Evolutionary conservation across 2,329 filamentous ascomycete species (phyloP).

Genomic region (Leptosphaerulina australis): DNA sequence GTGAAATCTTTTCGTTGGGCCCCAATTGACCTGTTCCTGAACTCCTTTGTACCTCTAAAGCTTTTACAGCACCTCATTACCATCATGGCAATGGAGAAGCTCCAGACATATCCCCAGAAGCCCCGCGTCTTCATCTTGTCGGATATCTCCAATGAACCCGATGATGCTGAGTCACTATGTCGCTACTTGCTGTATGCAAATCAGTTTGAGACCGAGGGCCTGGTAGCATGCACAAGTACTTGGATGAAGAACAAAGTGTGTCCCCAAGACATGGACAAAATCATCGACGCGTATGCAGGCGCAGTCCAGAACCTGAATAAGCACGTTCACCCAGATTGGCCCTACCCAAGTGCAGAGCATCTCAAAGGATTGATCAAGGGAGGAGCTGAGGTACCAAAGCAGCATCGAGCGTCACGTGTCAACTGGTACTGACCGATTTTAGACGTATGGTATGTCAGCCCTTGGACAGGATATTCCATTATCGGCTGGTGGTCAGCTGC

Average conservation of each 20-base stretch:
- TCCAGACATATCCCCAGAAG: constrained; percentile 41
- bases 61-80: too few species aligned
- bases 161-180: constrained; percentile 48
- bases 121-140: constrained; percentile 50
- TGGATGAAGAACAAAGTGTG: constrained; percentile 49
- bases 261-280: constrained; percentile 46
- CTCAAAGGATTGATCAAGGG: constrained; percentile 35
- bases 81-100: constrained; percentile 34
- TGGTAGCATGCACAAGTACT: constrained; percentile 50
- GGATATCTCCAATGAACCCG: constrained; percentile 50
- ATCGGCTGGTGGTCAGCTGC: constrained; percentile 54
- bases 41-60: too few species aligned
- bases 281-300: constrained; percentile 43
- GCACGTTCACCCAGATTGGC: constrained; percentile 49
- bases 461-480: constrained; percentile 41
- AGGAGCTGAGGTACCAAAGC: constrained; percentile 38
- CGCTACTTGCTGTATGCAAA: constrained; percentile 49
- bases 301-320: constrained; percentile 57
- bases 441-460: constrained; percentile 50
- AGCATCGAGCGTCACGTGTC: background rate
- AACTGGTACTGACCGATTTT: background rate
- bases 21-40: background rate
- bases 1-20: background rate
- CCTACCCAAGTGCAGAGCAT: constrained; percentile 38
- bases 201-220: constrained; percentile 48